A percentile compares a stretch with the other conserved stretches of the same genome.
phyloP scores from a whole-genome alignment of 2,329 filamentous ascomycete species.

The Geosmithia morbida region DNA sequence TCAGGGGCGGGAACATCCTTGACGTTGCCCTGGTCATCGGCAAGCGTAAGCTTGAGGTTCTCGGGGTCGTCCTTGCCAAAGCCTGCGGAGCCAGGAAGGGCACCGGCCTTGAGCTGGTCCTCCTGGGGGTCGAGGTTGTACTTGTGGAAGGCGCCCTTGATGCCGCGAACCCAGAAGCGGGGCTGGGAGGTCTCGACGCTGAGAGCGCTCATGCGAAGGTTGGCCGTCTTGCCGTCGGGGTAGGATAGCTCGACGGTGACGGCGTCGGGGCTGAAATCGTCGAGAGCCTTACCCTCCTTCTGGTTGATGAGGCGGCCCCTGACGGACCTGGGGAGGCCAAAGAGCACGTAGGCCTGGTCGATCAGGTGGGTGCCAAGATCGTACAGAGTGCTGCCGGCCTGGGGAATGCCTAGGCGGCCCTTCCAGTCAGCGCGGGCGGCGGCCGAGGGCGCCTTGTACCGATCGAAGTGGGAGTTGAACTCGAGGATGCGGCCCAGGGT shows the following conservation, averaged over 20 bases:
- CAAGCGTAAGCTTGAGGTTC: conserved; percentile 43
- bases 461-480: conserved; percentile 70
- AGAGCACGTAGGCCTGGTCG: conserved; percentile 58
- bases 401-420: conserved; percentile 37
- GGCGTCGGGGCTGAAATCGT: conserved; percentile 39
- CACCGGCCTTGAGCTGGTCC: conserved; percentile 52
- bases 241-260: conserved; percentile 56
- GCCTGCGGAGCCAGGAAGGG: conserved; percentile 41
- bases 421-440: conserved; percentile 52
- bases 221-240: conserved; percentile 44
- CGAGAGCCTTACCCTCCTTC: conserved; percentile 28
- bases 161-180: conserved; percentile 64
- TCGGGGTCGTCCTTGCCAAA: conserved; percentile 47
- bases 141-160: conserved; percentile 64
- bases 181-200: conserved; percentile 56
- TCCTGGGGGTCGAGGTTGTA: conserved; percentile 59
- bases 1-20: conserved; percentile 38
- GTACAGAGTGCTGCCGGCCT: conserved; percentile 55
- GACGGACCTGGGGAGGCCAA: conserved; percentile 53
- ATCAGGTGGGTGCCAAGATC: conserved; percentile 65
- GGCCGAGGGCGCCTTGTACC: conserved; percentile 38
- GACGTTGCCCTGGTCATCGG: conserved; percentile 34
- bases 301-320: conserved; percentile 57
- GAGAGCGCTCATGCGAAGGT: conserved; percentile 54
- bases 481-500: conserved; percentile 59